Conservation (phyloP, 352 stramenopile species). For the Phytophthora pistaciae region DNA sequence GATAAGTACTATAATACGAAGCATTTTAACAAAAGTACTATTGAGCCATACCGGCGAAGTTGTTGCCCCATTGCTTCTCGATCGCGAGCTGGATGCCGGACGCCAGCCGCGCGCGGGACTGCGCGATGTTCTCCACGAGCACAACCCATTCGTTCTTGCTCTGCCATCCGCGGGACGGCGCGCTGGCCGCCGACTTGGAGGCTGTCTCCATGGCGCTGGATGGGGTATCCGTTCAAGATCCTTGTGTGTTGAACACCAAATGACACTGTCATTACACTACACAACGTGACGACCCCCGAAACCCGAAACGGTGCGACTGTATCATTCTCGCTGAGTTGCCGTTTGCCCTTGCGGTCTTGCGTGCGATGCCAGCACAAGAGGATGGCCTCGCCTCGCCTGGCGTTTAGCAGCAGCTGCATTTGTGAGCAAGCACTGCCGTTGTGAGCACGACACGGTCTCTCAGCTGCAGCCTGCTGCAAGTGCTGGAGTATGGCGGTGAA, state of each 20-base stretch:
- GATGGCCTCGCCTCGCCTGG: background rate
- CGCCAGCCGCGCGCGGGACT: conserved; percentile 73
- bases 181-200: background rate
- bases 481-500: background rate
- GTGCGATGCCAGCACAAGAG: background rate
- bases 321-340: conserved; percentile 1
- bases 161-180: conserved; percentile 51
- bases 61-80: conserved; percentile 84
- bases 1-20: background rate
- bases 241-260: background rate
- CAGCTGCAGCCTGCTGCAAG: conserved; percentile 2
- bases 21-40: conserved; percentile 11
- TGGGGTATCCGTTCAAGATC: conserved; percentile 40
- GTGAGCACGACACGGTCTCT: background rate
- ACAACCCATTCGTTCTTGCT: conserved; percentile 81
- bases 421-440: conserved; percentile 7
- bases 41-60: conserved; percentile 63
- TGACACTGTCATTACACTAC: background rate
- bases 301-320: background rate
- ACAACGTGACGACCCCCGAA: background rate
- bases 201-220: conserved; percentile 13
- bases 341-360: background rate
- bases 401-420: background rate
- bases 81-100: conserved; percentile 83
- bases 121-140: conserved; percentile 84